phyloP scores from a whole-genome alignment of 2,329 filamentous ascomycete species.

The Sporothrix euskadiensis region DNA sequence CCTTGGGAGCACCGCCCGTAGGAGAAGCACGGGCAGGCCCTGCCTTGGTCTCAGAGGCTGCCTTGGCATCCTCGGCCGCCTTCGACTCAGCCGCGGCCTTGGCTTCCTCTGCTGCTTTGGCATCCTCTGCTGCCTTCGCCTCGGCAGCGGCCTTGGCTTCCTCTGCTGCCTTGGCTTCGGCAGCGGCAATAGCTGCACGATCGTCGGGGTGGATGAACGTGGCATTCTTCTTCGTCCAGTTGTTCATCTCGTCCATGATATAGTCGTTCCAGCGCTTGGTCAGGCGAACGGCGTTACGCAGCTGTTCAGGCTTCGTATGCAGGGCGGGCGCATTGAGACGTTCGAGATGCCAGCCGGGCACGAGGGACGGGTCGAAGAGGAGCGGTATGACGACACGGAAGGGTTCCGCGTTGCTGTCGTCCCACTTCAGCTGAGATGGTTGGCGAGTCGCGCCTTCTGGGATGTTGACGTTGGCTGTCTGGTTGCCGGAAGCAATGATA shows the following conservation, averaged over 20 bases:
- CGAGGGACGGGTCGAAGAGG: conserved; percentile 55
- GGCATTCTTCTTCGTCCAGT: conserved; percentile 46
- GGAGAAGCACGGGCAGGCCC: not conserved
- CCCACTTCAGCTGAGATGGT: conserved; percentile 33
- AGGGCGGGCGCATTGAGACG: conserved; percentile 48
- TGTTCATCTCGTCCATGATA: conserved; percentile 44
- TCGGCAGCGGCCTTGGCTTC: not conserved
- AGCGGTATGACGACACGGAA: conserved; percentile 56
- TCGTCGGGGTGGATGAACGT: conserved; percentile 21
- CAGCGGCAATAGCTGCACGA: not conserved
- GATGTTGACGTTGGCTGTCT: not conserved
- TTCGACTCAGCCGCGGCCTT: not conserved
- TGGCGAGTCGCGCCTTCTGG: not conserved
- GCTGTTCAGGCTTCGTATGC: conserved; percentile 52
- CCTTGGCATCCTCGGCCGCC: not conserved
- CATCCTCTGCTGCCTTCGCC: not conserved
- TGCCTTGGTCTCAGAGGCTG: not conserved
- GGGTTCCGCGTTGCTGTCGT: conserved; percentile 33
- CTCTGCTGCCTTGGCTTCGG: not conserved
- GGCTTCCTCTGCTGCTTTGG: not conserved
- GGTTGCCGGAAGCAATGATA: conserved; percentile 21
- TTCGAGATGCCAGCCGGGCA: conserved; percentile 53
- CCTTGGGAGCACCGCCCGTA: not conserved
- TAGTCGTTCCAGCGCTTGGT: conserved; percentile 53
- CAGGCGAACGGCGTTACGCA: conserved; percentile 56